Base-by-base conservation (phyloP, 2,329 filamentous ascomycete genomes). In the Aspergillus thermomutatus region DNA sequence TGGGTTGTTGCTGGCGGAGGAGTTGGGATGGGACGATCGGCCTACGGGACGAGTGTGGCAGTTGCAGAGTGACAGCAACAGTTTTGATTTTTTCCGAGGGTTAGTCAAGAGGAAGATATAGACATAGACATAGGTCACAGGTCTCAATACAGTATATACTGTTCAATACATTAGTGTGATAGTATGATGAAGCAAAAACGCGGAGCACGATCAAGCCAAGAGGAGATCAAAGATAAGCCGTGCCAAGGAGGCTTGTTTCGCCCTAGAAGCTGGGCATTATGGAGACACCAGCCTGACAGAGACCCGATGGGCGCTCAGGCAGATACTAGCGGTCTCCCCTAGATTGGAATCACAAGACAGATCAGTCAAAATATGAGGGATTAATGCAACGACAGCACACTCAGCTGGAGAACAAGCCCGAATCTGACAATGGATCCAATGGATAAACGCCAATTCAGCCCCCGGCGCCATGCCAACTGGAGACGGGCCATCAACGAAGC, bases 41-140 rank as follows among this genome's bases (percentile, higher is more conserved):
- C 79, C 82, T 2, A 96, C 90, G 0, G 92, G 93, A 0, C 89
- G 83, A 74, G 79, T 88, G 50, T 93, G 89, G 83, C 85, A 88
- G 65, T 75, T 99, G 75, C 92, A 97, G 79, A 97, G 92, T 72
- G 94, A 99, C 73, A 91, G 92, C 71, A 99, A 99, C 69, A 97
- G 92, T 73, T 99, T 99, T 78, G 94, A 99, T 75, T 99, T 96
- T 73, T 96, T 96, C 77, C 90, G 85, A 69, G 94, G 94, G 0
- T 70, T 99, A 66, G 79, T 99, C 21, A 91, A 86, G 78, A 84
- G 88, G 67, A 97, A 96, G 80, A 74, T 87, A 1, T 92, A 68
- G 67, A 40, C 7, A 41, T 23, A 49, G 14, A 43, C 25, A n/a
- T n/a, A n/a, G n/a, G n/a, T n/a, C n/a, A n/a, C n/a, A 52, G 31